Evolutionary conservation across 345 rosid genomes (phyloP).

Genomic region (Psidium friedrichsthalianum): DNA sequence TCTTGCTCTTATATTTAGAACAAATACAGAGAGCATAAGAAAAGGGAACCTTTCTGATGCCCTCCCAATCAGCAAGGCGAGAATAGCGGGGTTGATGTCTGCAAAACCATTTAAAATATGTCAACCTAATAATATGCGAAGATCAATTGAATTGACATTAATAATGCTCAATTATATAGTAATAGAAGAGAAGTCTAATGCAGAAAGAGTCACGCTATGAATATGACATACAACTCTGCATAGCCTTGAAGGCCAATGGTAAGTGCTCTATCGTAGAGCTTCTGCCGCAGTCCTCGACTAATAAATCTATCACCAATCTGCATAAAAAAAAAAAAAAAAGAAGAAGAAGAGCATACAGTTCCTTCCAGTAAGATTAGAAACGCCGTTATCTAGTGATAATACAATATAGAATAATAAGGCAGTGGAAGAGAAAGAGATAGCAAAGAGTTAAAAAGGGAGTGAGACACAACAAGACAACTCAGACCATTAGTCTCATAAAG

Average conservation of each 20-base stretch:
- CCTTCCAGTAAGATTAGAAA: neutral
- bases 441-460: neutral
- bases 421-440: neutral
- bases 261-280: slow-evolving; percentile 72
- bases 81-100: slow-evolving; percentile 86
- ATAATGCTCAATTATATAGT: neutral
- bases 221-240: slow-evolving; percentile 70
- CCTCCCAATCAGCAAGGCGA: slow-evolving; percentile 93
- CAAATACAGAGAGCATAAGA: slow-evolving; percentile 1
- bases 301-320: slow-evolving; percentile 91
- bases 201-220: neutral
- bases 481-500: neutral
- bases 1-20: neutral
- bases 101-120: slow-evolving; percentile 11
- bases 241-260: slow-evolving; percentile 85
- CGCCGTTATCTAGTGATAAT: neutral
- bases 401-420: neutral
- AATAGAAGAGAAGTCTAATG: neutral
- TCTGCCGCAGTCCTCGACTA: slow-evolving; percentile 56
- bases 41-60: slow-evolving; percentile 62
- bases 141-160: neutral
- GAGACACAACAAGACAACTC: neutral
- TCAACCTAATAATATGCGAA: neutral
- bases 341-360: neutral
- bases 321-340: neutral